Percentiles rank a stretch among this genome's conserved stretches.
phyloP scores from a whole-genome alignment of 148 eudicot genomes.

The Euryodendron excelsum region DNA sequence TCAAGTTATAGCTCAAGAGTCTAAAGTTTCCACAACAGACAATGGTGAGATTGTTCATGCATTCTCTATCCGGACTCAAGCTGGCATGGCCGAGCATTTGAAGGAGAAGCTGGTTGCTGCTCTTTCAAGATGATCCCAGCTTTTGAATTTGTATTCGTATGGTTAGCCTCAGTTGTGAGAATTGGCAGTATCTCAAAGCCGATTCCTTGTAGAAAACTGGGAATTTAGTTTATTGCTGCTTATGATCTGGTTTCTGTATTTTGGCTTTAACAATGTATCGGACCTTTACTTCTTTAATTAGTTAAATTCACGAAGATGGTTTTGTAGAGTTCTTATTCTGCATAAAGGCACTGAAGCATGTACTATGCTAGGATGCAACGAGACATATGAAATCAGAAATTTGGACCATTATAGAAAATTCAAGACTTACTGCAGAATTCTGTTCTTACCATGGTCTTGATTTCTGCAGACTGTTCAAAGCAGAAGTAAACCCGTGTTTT shows the following conservation, averaged over 20 bases:
- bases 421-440: too few relatives aligned
- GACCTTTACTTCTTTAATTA: too few relatives aligned
- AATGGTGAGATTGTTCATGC: constrained; percentile 73
- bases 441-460: too few relatives aligned
- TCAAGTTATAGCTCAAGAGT: constrained; percentile 53
- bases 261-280: background rate
- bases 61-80: constrained; percentile 52
- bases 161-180: background rate
- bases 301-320: too few relatives aligned
- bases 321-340: too few relatives aligned
- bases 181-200: background rate
- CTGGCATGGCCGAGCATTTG: constrained; percentile 51
- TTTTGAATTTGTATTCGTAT: background rate
- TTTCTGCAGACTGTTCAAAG: too few relatives aligned
- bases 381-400: too few relatives aligned
- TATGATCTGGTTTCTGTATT: background rate
- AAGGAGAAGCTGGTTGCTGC: constrained; percentile 64
- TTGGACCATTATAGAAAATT: too few relatives aligned
- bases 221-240: constrained; percentile 6
- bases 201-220: background rate
- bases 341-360: too few relatives aligned
- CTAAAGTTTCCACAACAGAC: constrained; percentile 45
- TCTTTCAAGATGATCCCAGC: constrained; percentile 48
- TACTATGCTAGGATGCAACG: too few relatives aligned
- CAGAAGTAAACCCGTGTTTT: too few relatives aligned